Conservation (phyloP, 805 yeast species). For the Candida sakaeoensis region DNA sequence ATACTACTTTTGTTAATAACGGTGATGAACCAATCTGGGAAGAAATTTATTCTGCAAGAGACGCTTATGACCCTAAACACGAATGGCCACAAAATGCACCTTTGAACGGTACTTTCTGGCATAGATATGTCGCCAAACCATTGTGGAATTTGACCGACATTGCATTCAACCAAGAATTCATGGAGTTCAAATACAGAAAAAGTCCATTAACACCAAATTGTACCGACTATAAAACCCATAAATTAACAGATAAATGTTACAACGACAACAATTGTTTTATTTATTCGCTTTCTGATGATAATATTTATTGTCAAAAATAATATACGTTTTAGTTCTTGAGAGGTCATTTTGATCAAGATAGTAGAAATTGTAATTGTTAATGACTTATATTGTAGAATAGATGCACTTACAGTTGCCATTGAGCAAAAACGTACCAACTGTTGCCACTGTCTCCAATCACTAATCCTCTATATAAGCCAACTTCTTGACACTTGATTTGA, state of each 20-base stretch:
- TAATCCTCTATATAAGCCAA: conserved; percentile 80
- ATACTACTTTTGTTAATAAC: conserved; percentile 49
- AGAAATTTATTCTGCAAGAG: conserved; percentile 62
- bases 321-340: not conserved
- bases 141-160: conserved; percentile 36
- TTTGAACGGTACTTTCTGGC: conserved; percentile 68
- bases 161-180: conserved; percentile 14
- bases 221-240: conserved; percentile 16
- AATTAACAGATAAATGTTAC: conserved; percentile 18
- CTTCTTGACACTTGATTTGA: conserved; percentile 60
- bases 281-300: conserved; percentile 12
- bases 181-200: conserved; percentile 37
- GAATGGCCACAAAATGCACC: conserved; percentile 64
- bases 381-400: no score
- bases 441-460: conserved; percentile 72
- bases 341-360: no score
- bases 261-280: conserved; percentile 20
- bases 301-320: conserved; percentile 13
- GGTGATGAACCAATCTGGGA: conserved; percentile 60
- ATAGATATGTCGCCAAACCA: conserved; percentile 41
- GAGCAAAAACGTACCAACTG: conserved; percentile 87
- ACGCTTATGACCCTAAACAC: conserved; percentile 44
- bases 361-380: no score
- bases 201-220: conserved; percentile 43
- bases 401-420: conserved; percentile 61